Evolutionary conservation across 805 yeast genomes (phyloP).

Genomic region (Yarrowia sp.): DNA sequence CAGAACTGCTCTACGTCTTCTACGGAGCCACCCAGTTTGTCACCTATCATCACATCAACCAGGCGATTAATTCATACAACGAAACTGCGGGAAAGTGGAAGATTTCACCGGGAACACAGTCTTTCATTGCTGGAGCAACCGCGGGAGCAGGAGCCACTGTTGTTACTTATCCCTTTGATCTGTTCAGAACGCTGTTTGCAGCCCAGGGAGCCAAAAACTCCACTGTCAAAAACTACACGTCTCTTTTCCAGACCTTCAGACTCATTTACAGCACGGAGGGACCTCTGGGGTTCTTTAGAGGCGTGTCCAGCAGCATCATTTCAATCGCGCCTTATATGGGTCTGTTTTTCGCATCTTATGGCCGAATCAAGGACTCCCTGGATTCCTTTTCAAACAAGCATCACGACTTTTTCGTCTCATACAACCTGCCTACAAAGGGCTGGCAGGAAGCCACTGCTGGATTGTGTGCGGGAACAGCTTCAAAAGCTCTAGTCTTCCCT

Average conservation of each 20-base stretch:
- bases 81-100: constrained; percentile 26
- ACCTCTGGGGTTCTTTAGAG: constrained; percentile 47
- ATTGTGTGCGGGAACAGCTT: constrained; percentile 66
- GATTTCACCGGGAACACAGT: constrained; percentile 43
- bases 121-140: constrained; percentile 63
- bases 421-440: constrained; percentile 29
- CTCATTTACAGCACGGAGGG: constrained; percentile 45
- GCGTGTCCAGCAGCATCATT: constrained; percentile 48
- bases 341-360: constrained; percentile 67
- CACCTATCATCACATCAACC: constrained; percentile 57
- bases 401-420: neutral
- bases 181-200: constrained; percentile 81
- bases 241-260: constrained; percentile 35
- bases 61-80: constrained; percentile 37
- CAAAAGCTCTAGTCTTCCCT: constrained; percentile 79
- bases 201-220: constrained; percentile 46
- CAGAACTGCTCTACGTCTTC: constrained; percentile 74
- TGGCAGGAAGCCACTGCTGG: constrained; percentile 57
- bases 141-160: constrained; percentile 76
- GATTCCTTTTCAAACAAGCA: constrained; percentile 26
- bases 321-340: constrained; percentile 73
- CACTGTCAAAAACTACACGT: constrained; percentile 32
- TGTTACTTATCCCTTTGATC: constrained; percentile 82
- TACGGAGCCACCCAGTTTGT: constrained; percentile 88
- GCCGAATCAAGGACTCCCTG: constrained; percentile 43